Conservation (phyloP, 1,284 basidiomycete species). For the Malassezia furfur region DNA sequence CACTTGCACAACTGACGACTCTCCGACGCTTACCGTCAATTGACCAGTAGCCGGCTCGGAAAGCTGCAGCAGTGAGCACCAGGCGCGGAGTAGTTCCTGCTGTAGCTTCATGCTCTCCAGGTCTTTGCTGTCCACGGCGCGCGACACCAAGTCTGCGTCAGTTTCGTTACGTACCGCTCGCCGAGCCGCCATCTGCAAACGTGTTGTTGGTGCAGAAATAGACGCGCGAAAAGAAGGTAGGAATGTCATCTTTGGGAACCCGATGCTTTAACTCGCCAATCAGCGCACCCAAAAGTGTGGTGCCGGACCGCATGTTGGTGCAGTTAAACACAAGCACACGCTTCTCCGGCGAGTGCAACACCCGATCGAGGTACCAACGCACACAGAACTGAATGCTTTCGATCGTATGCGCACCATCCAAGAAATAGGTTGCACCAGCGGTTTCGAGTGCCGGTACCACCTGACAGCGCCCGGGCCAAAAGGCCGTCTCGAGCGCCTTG, state of each 20-base stretch:
- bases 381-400: conserved; percentile 81
- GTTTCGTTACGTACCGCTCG: conserved; percentile 58
- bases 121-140: conserved; percentile 29
- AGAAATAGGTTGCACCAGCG: conserved; percentile 63
- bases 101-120: conserved; percentile 34
- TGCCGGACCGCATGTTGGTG: conserved; percentile 75
- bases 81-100: conserved; percentile 30
- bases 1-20: conserved; percentile 54
- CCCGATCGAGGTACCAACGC: conserved; percentile 60
- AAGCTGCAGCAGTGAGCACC: conserved; percentile 22
- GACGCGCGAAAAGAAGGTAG: conserved; percentile 66
- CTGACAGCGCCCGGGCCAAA: conserved; percentile 97
- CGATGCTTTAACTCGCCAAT: conserved; percentile 43
- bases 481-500: conserved; percentile 53
- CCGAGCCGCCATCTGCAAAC: conserved; percentile 75
- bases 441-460: conserved; percentile 55
- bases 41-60: background rate
- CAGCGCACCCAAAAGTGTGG: conserved; percentile 62
- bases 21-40: background rate
- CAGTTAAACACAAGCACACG: conserved; percentile 89
- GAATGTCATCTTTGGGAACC: background rate
- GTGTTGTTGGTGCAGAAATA: conserved; percentile 97
- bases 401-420: conserved; percentile 90
- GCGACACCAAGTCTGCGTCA: conserved; percentile 26
- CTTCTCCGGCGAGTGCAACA: conserved; percentile 11